These are phyloP conservation scores for Spinellus fusiger DNA, from an alignment of 192 early-diverging fungal genomes.

Conservation along the genomic window DNA sequence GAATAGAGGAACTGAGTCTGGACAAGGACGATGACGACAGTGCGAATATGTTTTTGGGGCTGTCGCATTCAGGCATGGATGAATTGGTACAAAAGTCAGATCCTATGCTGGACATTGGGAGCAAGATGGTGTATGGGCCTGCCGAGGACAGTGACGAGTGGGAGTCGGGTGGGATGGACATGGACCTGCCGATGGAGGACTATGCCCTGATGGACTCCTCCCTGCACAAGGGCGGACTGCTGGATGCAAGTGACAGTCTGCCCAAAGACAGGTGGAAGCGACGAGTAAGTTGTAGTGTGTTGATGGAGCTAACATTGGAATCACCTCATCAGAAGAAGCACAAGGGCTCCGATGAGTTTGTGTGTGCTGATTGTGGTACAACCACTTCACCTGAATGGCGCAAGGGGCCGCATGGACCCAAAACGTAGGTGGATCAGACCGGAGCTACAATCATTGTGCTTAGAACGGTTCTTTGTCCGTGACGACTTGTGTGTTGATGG, in stretches of 20 bases:
- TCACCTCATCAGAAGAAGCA: slow-evolving; percentile 30
- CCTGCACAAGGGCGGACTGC: no score
- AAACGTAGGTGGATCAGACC: slow-evolving; percentile 33
- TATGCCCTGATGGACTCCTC: background rate
- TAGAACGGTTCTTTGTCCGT: slow-evolving; percentile 3
- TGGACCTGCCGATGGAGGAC: background rate
- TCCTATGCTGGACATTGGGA: no score
- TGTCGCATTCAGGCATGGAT: no score
- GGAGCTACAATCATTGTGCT: background rate
- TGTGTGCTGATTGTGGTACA: slow-evolving; percentile 45
- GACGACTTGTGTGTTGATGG: slow-evolving; percentile 2
- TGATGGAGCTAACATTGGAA: background rate
- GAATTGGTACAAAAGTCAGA: no score
- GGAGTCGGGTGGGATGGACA: no score
- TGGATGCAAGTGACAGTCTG: no score
- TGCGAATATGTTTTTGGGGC: background rate
- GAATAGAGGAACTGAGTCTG: slow-evolving; percentile 30
- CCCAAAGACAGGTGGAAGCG: slow-evolving; percentile 16
- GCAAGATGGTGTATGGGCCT: no score
- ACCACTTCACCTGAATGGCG: slow-evolving; percentile 48
- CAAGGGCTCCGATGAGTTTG: slow-evolving; percentile 37
- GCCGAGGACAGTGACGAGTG: no score
- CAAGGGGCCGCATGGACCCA: slow-evolving; percentile 39
- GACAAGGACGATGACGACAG: slow-evolving; percentile 10
- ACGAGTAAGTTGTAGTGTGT: background rate